phyloP scores from a whole-genome alignment of 2,329 filamentous ascomycete species.

The Stagonosporopsis chrysanthemi region DNA sequence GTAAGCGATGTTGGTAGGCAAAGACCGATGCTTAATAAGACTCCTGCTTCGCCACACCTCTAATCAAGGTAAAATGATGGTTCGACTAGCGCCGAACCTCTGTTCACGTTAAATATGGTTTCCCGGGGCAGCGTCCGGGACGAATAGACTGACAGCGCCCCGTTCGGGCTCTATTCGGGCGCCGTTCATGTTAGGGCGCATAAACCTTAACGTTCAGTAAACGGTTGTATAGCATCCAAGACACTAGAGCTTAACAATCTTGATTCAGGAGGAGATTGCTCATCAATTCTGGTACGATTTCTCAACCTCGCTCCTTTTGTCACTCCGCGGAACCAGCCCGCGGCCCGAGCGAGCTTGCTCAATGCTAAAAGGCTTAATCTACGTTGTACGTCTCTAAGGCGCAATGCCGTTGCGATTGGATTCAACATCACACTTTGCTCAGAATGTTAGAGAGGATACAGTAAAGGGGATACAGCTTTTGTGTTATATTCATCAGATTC shows the following conservation, averaged over 20 bases:
- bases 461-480: not conserved
- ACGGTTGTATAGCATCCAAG: not conserved
- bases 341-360: slow-evolving; percentile 10
- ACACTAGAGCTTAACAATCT: not conserved
- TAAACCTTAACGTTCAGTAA: not conserved
- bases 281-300: not conserved
- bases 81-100: not conserved
- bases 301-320: slow-evolving; percentile 7
- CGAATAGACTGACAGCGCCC: slow-evolving; percentile 8
- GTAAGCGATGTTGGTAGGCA: not conserved
- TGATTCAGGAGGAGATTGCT: slow-evolving; percentile 9
- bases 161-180: slow-evolving; percentile 7
- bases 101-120: not conserved
- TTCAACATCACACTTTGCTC: slow-evolving; percentile 2
- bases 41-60: not conserved
- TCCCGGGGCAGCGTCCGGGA: not conserved
- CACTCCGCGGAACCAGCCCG: slow-evolving; percentile 6
- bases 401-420: not conserved
- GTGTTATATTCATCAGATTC: not conserved
- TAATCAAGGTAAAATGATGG: not conserved
- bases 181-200: slow-evolving; percentile 1
- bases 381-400: slow-evolving; percentile 6
- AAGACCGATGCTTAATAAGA: not conserved
- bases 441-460: not conserved
- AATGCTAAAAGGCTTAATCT: slow-evolving; percentile 2